Evolutionary conservation across 352 stramenopile species (phyloP), one percentile per base, ranked within the genome.

Genomic region (Pythium aphanidermatum): DNA sequence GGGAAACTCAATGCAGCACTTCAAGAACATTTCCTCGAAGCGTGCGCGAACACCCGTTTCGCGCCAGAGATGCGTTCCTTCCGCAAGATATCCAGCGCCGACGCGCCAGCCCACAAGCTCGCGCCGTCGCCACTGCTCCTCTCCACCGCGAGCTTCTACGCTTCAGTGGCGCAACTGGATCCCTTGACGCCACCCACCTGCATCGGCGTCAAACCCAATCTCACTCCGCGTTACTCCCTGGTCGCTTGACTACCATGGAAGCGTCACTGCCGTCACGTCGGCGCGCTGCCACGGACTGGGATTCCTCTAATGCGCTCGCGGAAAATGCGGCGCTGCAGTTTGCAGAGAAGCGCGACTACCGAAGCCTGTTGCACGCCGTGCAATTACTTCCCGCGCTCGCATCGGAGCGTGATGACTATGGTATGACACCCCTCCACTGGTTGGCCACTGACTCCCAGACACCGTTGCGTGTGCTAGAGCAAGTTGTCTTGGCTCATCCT

Each of bases 401-500:
- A 30, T 5, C 35, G 19, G 20, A 50, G 24, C 41, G 40, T 27
- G 60, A 68, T 31, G 49, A 55, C 31, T 65, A 62, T 31, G 54
- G 30, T 29, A 68, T 68, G 60, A 55, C 46, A 35, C 49, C 51
- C 27, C 43, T 68, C 23, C 60, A 68, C 39, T 68, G 60, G 60
- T 35, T 62, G 38, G 49, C 34, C 35, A 65, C 55, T 12, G 60
- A 68, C 37, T 42, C 14, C 49, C 31, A 27, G 33, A 55, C 51
- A 45, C 60, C 77, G 36, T 59, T 58, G 12, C 68, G 68, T 0
- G 46, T 52, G 34, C 60, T 87, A 19, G 72, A 74, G 19, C 52
- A 63, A 19, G 65, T 91, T 7, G 65, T 83, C 32, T 57, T 80
- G 13, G 69, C 63, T 5, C 64, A 80, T 40, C 64, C 70, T 10